Evolutionary conservation across 371 early-diverging fungal genomes (phyloP).

Genomic region (Mortierella sp.): DNA sequence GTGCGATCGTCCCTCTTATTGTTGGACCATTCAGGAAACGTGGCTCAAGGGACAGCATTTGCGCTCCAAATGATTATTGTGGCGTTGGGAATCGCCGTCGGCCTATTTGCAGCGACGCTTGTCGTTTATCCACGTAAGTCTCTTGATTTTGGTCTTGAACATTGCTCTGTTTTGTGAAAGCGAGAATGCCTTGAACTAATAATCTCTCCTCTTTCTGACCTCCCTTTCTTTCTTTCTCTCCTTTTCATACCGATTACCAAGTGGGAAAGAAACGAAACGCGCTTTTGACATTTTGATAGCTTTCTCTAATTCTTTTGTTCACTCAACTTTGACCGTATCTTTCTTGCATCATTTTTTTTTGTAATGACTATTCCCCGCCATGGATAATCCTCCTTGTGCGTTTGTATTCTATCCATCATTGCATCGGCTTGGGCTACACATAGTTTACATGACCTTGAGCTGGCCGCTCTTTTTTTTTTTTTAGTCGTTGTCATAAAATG

Average conservation of each 20-base stretch:
- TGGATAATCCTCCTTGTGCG: no score
- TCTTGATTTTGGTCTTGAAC: no score
- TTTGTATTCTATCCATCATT: no score
- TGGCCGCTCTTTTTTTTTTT: no score
- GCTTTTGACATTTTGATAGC: slow-evolving; percentile 31
- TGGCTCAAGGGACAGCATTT: slow-evolving; percentile 59
- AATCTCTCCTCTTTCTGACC: background rate
- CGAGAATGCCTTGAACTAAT: background rate
- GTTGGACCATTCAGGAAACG: slow-evolving; percentile 51
- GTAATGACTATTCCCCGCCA: background rate
- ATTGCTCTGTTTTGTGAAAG: no score
- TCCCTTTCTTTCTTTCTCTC: background rate
- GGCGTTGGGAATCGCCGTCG: slow-evolving; percentile 64
- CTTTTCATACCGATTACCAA: background rate
- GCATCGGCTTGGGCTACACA: no score
- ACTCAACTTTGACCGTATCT: background rate
- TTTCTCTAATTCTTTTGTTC: background rate
- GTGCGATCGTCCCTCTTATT: slow-evolving; percentile 51
- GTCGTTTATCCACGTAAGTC: slow-evolving; percentile 62
- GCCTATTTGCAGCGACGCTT: slow-evolving; percentile 66
- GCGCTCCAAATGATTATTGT: slow-evolving; percentile 64
- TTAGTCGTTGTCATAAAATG: no score
- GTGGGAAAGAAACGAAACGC: slow-evolving; percentile 38
- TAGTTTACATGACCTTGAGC: no score
- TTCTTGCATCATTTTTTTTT: background rate